Percentiles rank a stretch among this genome's conserved stretches.
phyloP scores from a whole-genome alignment of 140 eudicot genomes.

The Anethum foeniculum region DNA sequence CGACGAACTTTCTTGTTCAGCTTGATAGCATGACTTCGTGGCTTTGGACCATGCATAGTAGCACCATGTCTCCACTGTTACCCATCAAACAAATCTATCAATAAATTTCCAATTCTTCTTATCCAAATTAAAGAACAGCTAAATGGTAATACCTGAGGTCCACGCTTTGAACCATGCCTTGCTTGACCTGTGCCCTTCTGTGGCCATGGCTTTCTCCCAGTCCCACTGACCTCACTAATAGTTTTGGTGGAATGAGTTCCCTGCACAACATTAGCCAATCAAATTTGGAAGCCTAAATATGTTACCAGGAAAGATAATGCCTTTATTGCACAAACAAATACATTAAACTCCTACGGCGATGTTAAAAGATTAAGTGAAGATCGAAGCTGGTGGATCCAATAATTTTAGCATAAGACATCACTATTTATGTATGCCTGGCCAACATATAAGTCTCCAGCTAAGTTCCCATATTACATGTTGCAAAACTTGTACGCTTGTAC shows the following conservation, averaged over 20 bases:
- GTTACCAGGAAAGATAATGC: not conserved
- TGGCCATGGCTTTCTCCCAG: constrained; percentile 84
- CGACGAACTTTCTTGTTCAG: constrained; percentile 89
- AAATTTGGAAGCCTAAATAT: not conserved
- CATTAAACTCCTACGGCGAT: not conserved
- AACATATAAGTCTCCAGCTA: not conserved
- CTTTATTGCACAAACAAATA: not conserved
- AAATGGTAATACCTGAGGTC: constrained; percentile 53
- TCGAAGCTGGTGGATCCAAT: not conserved
- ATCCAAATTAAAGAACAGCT: not conserved
- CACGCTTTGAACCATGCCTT: constrained; percentile 79
- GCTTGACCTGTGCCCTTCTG: constrained; percentile 97
- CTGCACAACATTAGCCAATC: constrained; percentile 27
- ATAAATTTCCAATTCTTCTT: not conserved
- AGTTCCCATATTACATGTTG: not conserved
- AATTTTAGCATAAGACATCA: not conserved
- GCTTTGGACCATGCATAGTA: constrained; percentile 93
- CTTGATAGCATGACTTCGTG: constrained; percentile 87
- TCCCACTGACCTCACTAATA: constrained; percentile 90
- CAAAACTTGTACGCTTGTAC: constrained; percentile 13
- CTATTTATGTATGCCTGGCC: not conserved
- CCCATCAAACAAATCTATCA: constrained; percentile 17
- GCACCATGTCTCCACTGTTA: constrained; percentile 80
- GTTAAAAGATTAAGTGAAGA: not conserved
- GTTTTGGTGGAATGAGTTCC: constrained; percentile 97